Evolutionary conservation across 2,329 filamentous ascomycete species (phyloP).

Genomic region (Monilinia laxa): DNA sequence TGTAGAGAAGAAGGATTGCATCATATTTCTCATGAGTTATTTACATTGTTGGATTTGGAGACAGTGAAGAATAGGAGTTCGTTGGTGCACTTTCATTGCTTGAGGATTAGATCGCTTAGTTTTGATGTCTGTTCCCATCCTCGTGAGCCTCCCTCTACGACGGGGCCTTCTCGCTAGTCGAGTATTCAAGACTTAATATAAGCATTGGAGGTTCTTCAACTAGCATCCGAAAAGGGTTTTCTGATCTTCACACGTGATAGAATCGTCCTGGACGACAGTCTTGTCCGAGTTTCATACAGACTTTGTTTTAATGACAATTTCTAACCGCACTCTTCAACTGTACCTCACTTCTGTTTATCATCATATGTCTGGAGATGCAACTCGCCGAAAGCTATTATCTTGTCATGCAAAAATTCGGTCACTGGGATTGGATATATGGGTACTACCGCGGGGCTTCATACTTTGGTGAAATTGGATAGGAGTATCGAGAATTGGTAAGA

Average conservation of each 20-base stretch:
- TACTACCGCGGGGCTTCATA: not conserved
- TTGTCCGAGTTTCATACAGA: not conserved
- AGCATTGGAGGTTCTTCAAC: no score
- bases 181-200: no score
- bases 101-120: no score
- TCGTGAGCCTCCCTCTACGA: no score
- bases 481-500: not conserved
- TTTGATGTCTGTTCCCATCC: no score
- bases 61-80: not conserved
- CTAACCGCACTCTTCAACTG: not conserved
- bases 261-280: not conserved
- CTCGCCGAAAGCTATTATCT: not conserved
- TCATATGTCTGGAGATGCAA: not conserved
- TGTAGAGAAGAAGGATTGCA: conserved; percentile 17
- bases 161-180: no score
- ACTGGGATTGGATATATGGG: not conserved
- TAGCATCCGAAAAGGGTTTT: not conserved
- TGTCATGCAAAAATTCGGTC: not conserved
- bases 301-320: not conserved
- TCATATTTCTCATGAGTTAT: conserved; percentile 22
- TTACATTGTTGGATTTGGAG: not conserved
- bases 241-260: not conserved
- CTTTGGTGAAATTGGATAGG: not conserved
- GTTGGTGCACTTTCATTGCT: not conserved
- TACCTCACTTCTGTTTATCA: not conserved